Base-by-base conservation (phyloP, 352 stramenopile genomes). In the Phytophthora idaei region DNA sequence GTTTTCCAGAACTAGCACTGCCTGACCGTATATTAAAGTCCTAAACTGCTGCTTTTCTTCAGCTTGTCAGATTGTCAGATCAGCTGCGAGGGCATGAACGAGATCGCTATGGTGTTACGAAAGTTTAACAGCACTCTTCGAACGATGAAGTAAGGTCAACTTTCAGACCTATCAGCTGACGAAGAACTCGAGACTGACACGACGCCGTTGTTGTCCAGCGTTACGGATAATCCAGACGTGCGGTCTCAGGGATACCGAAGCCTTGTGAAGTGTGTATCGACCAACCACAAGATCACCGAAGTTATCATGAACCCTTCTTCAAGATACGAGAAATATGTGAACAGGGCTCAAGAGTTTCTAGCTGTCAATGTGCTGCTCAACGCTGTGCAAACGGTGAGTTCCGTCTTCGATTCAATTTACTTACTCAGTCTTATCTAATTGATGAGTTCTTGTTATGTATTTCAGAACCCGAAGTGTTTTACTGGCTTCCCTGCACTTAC, bases 41-140 rank as follows among this genome's bases (percentile, higher is more conserved):
- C 41, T 61, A 21, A 53, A 14, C 27, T 10, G 28, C 21, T 44
- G 54, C 11, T 56, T 51, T 2, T 42, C 44, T 41, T 27, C 37
- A 90, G 82, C 17, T 45, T 89, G 1, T 74, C 46, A 2, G 54
- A 64, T 2, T 89, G 80, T 32, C 58, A 78, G 17, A 29, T 90
- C n/a, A 77, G 64, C 34, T 86, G 75, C 10, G 78, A 86, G 5
- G 80, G 71, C 8, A n/a, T 85, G 6, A 49, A 53, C 10, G 67
- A 72, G 34, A 17, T 90, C 8, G 32, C 70, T 0, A 61, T 67
- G 0, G 48, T 66, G 7, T 46, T 89, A 9, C 67, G 67, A 21
- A 87, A 80, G 17, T 85, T 78, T 51, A 91, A 89, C 29, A 76
- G 64, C 14, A 83, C 74, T 0, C 67, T 91, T n/a, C 55, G 70